Evolutionary conservation across 2,329 filamentous ascomycete species (phyloP).

Genomic region (Chaetomiaceae sp.): DNA sequence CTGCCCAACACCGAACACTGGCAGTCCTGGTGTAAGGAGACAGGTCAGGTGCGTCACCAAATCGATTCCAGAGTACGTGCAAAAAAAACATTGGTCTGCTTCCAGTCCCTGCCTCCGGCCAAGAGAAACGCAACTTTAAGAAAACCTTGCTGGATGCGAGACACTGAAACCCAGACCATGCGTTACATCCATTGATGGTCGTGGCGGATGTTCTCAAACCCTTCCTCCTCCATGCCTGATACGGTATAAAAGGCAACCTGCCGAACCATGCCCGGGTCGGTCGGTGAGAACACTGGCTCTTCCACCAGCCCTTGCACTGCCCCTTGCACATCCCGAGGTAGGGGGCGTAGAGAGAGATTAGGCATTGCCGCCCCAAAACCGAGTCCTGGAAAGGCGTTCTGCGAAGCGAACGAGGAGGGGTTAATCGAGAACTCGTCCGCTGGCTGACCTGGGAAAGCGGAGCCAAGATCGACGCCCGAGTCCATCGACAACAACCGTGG

Average conservation of each 20-base stretch:
- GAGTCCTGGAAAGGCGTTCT: neutral
- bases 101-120: too few species aligned
- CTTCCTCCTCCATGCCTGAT: neutral
- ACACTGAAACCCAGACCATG: too few species aligned
- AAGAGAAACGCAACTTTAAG: too few species aligned
- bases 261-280: neutral
- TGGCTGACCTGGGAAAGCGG: neutral
- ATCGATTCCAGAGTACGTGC: too few species aligned
- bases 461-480: neutral
- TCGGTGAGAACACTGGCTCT: neutral
- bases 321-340: neutral
- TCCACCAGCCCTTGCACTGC: neutral
- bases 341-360: neutral
- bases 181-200: neutral
- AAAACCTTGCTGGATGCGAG: too few species aligned
- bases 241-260: neutral
- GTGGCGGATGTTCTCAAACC: neutral
- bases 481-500: neutral
- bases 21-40: too few species aligned
- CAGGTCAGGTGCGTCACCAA: too few species aligned
- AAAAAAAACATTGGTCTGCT: too few species aligned
- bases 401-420: neutral
- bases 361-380: neutral
- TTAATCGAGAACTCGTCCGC: neutral
- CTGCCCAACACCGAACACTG: too few species aligned